Evolutionary conservation across 768 basidiomycete genomes (phyloP), one percentile per base, ranked within the genome.

Genomic region (Serendipita sp.): DNA sequence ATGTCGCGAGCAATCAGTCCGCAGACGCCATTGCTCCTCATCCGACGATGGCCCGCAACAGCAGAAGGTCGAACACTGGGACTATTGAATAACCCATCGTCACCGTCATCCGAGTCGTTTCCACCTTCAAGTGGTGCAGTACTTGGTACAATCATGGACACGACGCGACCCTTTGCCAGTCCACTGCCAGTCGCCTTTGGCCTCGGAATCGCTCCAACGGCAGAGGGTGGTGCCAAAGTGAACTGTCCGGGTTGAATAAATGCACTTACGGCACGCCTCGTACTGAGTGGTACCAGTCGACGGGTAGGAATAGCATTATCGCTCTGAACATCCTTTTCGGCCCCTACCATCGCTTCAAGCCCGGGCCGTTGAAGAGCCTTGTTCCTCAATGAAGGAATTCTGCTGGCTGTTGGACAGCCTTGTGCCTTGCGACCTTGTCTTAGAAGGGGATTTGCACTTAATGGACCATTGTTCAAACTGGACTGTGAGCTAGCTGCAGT

Each of bases 1-100:
- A 24, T 24, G 24, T 24, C 24, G 24, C 24, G 24, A 81, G 71
- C 90, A 91, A 3, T 88, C 87, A 69, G 86, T 77, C 38, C 76
- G 72, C 66, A 76, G 73, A 28, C 60, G 35, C 28, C 51, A 69
- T 69, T 4, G 60, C 63, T 3, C 60, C 47, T 41, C 63, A 56
- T n/a, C 62, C 2, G 81, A 79, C 44, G 86, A 83, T 72, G 53
- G 11, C 15, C 53, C 16, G 13, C 30, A 15, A 15, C 53, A 32
- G 24, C 53, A 28, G 24, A 24, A 24, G 24, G 24, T 24, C 53
- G 53, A 28, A 32, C 53, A 28, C 53, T 54, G 11, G 53, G 53
- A 32, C 53, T 54, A 32, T 54, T 28, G 30, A 54, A 54, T 30
- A 54, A n/a, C 30, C 53, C 53, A 13, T 54, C 53, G 2, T 13